Evolutionary conservation across 2,329 filamentous ascomycete species (phyloP), one percentile per base, ranked within the genome.

Genomic region (Talaromyces islandicus): DNA sequence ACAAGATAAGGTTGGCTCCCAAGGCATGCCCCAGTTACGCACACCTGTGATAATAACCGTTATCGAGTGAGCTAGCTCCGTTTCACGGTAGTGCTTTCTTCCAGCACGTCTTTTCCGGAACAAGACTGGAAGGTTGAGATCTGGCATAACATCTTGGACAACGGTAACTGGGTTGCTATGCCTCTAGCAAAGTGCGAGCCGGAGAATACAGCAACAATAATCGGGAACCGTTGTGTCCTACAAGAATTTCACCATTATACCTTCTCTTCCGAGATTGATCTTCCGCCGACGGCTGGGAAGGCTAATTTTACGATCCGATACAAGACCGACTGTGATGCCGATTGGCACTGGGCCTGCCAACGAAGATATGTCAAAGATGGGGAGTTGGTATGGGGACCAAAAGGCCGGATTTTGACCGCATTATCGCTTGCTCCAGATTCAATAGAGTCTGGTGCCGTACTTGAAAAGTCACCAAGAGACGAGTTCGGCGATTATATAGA

Each of bases 81-180:
- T 0, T 88, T 97, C 65, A 87, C 83, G 0, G 87, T 89, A 7
- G 74, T 92, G 12, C 79, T 96, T 32, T 87, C 92, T 66, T 84
- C 88, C 48, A 83, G 84, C 46, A 73, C 72, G 24, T 78, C 78
- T 38, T 81, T 82, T 53, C 78, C 80, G 7, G 75, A 83, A 17
- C 78, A 85, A 62, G 68, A 80, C 21, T 94, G 90, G 88, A 83
- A 94, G 66, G 83, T 91, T 32, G 84, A 84, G 17, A 74, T 95
- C 7, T 96, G 91, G 90, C 85, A 90, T 63, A 86, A 88, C 66
- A 82, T 83, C 56, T 78, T 71, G 38, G 32, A 62, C 14, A 80
- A 65, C 79, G 82, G 85, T 62, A 75, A 74, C 77, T 92, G 80
- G 83, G 77, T 69, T 6, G 82, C 88, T 24, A 77, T 84, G 19